These are phyloP conservation scores for Fusarium sp. DNA, from an alignment of 2,329 filamentous ascomycete genomes.

Conservation along the genomic window DNA sequence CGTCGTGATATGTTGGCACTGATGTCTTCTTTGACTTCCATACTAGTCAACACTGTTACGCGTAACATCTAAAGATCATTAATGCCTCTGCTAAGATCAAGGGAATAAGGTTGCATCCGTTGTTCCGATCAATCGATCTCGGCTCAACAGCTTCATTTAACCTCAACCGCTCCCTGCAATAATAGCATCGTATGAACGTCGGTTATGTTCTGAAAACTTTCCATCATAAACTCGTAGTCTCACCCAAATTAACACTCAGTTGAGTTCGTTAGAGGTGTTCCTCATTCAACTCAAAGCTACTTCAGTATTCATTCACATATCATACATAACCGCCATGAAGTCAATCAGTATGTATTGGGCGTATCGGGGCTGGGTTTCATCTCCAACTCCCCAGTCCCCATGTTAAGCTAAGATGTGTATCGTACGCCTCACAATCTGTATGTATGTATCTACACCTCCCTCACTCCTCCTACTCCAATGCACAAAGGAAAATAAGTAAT, in stretches of 20 bases:
- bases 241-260: not conserved
- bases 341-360: constrained; percentile 37
- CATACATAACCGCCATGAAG: not conserved
- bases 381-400: constrained; percentile 28
- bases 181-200: not conserved
- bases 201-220: not conserved
- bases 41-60: not conserved
- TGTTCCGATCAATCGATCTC: constrained; percentile 12
- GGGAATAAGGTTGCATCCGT: constrained; percentile 26
- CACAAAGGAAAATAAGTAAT: constrained; percentile 50
- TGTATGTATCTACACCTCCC: constrained; percentile 35
- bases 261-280: not conserved
- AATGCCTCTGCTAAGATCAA: constrained; percentile 2
- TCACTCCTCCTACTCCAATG: constrained; percentile 26
- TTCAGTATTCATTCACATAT: not conserved
- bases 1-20: not conserved
- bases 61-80: not conserved
- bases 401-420: constrained; percentile 30
- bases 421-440: constrained; percentile 40
- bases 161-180: constrained; percentile 22
- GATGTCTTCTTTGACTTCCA: not conserved
- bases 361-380: constrained; percentile 25
- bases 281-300: too few relatives aligned
- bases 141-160: constrained; percentile 26
- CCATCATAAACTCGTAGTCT: not conserved